Evolutionary conservation across 2,329 filamentous ascomycete species (phyloP).

Genomic region (Cytospora piceicola): DNA sequence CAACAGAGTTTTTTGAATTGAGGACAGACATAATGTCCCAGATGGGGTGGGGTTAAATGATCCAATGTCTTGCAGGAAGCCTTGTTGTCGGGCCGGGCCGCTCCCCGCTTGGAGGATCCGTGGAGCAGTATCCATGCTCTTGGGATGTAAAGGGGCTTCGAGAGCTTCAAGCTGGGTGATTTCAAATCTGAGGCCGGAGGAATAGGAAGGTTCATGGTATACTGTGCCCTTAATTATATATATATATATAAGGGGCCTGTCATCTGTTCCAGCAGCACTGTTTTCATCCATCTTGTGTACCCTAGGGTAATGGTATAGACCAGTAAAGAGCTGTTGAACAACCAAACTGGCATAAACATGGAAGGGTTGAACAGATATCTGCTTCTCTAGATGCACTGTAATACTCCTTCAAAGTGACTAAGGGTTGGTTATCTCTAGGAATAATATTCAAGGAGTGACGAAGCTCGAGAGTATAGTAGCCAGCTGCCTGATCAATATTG

Average conservation of each 20-base stretch:
- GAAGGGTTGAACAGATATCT: too few species aligned
- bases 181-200: neutral
- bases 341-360: too few species aligned
- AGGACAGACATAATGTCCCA: neutral
- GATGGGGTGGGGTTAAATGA: neutral
- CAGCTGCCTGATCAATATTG: too few species aligned
- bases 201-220: neutral
- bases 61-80: constrained; percentile 3
- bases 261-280: neutral
- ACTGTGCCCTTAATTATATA: neutral
- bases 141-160: neutral
- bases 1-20: neutral
- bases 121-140: neutral
- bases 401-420: too few species aligned
- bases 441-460: too few species aligned
- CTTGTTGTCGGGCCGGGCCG: constrained; percentile 1
- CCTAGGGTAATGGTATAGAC: too few species aligned
- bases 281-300: neutral
- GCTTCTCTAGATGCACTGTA: too few species aligned
- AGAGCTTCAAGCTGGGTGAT: neutral
- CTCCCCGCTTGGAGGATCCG: neutral
- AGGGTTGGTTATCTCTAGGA: too few species aligned
- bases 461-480: too few species aligned
- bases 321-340: neutral
- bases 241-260: neutral